phyloP scores from a whole-genome alignment of 371 early-diverging fungal species.

The Pancytospora epiphaga region DNA sequence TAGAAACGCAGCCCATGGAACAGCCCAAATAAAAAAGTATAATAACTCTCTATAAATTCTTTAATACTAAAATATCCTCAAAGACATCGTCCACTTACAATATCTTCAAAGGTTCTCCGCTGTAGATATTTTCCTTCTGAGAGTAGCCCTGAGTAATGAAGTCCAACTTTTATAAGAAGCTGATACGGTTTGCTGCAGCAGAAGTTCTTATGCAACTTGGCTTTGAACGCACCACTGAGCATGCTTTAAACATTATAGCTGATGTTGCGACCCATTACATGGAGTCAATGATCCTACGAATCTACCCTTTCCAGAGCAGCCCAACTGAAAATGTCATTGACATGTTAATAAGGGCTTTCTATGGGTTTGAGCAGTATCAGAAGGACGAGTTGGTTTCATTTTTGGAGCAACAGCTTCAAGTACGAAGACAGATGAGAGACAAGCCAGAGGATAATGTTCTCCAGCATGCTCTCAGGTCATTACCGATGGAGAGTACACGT shows the following conservation, averaged over 20 bases:
- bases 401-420: constrained; percentile 20
- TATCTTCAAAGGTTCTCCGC: too few species aligned
- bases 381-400: constrained; percentile 11
- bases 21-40: too few species aligned
- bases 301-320: background rate
- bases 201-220: constrained; percentile 50
- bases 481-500: background rate
- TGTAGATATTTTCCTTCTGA: too few species aligned
- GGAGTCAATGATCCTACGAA: constrained; percentile 1
- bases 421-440: background rate
- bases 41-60: too few species aligned
- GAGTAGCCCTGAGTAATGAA: too few species aligned
- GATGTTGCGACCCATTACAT: constrained; percentile 48
- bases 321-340: background rate
- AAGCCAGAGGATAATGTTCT: background rate
- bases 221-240: constrained; percentile 50
- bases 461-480: background rate
- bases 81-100: too few species aligned
- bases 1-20: too few species aligned
- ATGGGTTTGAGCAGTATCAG: background rate
- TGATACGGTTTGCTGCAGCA: constrained; percentile 32
- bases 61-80: too few species aligned
- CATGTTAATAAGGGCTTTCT: background rate
- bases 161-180: constrained; percentile 39
- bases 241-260: constrained; percentile 41